Evolutionary conservation across 116 monocot species (phyloP), one percentile per base, ranked within the genome.

Genomic region (Iris pallida): DNA sequence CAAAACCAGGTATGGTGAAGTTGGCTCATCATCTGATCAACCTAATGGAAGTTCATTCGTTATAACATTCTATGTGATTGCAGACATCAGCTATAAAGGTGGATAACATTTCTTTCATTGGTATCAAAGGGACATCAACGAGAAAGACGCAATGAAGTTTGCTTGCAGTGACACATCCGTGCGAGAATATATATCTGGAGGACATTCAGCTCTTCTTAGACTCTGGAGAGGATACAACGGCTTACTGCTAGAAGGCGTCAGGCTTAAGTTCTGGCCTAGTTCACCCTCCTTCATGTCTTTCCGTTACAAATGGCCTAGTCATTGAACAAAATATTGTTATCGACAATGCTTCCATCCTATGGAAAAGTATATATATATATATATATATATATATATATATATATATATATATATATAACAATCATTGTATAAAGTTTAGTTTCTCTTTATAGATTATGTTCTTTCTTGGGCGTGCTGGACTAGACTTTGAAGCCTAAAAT

Each of bases 41-140:
- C 30, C 30, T 30, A 30, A 3, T 30, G 30, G 30, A 30, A 30
- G 30, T 30, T 30, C 30, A 30, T 30, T 30, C 30, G 30, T 30
- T 30, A 30, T 30, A 9, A 9, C 13, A 4, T 9, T 51, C 13
- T 51, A 51, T 9, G 13, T 51, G 13, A 9, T 9, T 51, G 64
- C 83, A 86, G 89, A 86, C 93, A 5, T 72, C 75, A 43, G 89
- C 93, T 66, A 82, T 89, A 42, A 70, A 71, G 70, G 75, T 93
- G 16, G 71, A 75, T 6, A 42, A 75, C 12, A 55, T 93, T 72
- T 68, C 82, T 48, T 93, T 78, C 63, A 73, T 63, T 42, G 56
- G 57, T 52, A 87, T 93, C 54, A 76, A 69, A 55, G 93, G 93
- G 61, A 93, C 85, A 5, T 89, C 93, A 10, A 75, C 80, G 2